Evolutionary conservation across 2,329 filamentous ascomycete species (phyloP).

Genomic region (Verticillium longisporum): DNA sequence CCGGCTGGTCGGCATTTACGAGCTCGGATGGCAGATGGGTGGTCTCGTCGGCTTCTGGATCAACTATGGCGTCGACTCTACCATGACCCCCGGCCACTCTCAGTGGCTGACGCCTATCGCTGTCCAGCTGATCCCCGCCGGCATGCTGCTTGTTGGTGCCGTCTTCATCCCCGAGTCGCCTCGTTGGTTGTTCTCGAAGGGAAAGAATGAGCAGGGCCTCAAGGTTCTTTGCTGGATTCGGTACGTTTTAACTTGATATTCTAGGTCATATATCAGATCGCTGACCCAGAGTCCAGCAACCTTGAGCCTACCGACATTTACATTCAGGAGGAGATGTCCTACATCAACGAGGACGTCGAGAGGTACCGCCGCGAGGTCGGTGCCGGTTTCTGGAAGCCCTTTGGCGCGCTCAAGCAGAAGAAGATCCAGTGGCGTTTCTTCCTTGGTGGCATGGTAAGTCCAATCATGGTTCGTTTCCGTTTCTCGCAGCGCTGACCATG

Average conservation of each 20-base stretch:
- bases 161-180: conserved; percentile 59
- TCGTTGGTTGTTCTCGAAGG: conserved; percentile 61
- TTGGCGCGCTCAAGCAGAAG: conserved; percentile 47
- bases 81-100: conserved; percentile 34
- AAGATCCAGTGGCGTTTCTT: conserved; percentile 65
- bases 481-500: neutral
- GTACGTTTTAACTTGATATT: neutral
- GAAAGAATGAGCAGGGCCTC: conserved; percentile 51
- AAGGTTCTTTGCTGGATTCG: conserved; percentile 55
- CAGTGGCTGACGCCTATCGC: conserved; percentile 62
- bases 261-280: neutral
- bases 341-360: conserved; percentile 64
- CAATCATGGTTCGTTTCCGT: neutral
- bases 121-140: conserved; percentile 61
- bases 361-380: conserved; percentile 57
- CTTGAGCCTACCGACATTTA: conserved; percentile 51
- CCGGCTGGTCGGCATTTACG: conserved; percentile 59
- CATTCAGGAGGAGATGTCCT: conserved; percentile 65
- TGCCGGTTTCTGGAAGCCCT: conserved; percentile 69
- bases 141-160: conserved; percentile 52
- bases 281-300: conserved; percentile 29
- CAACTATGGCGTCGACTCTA: conserved; percentile 54
- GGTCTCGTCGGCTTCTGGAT: conserved; percentile 56
- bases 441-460: conserved; percentile 51
- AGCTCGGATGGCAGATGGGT: conserved; percentile 59